These are phyloP conservation scores for Plasmodium cynomolgi DNA, from an alignment of 169 alveolate genomes.

Conservation along the genomic window DNA sequence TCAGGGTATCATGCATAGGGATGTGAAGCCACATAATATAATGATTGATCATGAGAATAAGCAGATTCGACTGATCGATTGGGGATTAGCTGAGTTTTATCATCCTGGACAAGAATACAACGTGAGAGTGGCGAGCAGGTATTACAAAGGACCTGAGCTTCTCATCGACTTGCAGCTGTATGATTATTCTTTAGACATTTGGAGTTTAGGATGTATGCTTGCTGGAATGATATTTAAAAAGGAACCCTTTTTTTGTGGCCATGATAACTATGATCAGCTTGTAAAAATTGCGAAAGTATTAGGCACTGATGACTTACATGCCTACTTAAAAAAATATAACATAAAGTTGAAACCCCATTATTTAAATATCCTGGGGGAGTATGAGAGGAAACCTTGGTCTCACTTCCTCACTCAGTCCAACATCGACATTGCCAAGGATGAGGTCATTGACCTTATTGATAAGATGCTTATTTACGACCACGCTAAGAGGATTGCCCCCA, in stretches of 20 bases:
- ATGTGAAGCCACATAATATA: conserved; percentile 97
- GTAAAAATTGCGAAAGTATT: conserved; percentile 97
- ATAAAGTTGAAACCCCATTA: conserved; percentile 90
- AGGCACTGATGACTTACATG: conserved; percentile 95
- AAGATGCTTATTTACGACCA: conserved; percentile 97
- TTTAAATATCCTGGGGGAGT: conserved; percentile 90
- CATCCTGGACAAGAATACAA: conserved; percentile 99
- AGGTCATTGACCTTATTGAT: conserved; percentile 95
- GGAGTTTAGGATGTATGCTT: conserved; percentile 99
- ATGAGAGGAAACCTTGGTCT: conserved; percentile 94
- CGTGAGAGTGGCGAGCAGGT: conserved; percentile 97
- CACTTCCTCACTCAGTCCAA: conserved; percentile 93
- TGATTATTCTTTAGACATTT: conserved; percentile 98
- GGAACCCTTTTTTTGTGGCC: conserved; percentile 90
- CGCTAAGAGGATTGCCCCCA: conserved; percentile 96
- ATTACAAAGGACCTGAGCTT: conserved; percentile 99
- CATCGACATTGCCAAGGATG: conserved; percentile 91
- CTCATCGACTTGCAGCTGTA: conserved; percentile 95
- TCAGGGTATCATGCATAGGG: conserved; percentile 98
- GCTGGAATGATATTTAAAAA: conserved; percentile 94
- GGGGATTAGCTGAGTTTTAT: conserved; percentile 99
- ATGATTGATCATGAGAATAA: conserved; percentile 95
- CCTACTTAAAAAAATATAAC: conserved; percentile 91
- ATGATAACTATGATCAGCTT: conserved; percentile 98
- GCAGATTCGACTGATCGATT: conserved; percentile 95